Evolutionary conservation across 352 stramenopile species (phyloP).

Genomic region (Bremia lactucae): DNA sequence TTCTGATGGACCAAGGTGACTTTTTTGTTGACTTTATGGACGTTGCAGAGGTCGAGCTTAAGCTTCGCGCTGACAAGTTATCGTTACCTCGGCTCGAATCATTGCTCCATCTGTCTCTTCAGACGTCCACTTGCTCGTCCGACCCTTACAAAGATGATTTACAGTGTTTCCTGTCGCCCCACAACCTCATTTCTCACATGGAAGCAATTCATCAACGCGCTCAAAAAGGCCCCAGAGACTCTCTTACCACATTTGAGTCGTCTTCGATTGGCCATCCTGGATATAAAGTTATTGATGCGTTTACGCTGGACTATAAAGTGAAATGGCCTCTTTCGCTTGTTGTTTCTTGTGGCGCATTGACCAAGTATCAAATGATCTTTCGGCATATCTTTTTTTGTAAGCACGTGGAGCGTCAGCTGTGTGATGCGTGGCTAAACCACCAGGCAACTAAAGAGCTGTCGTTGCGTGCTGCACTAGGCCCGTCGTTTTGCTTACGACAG

Average conservation of each 20-base stretch:
- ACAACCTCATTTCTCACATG: constrained; percentile 88
- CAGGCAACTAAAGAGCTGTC: constrained; percentile 88
- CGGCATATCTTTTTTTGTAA: constrained; percentile 99
- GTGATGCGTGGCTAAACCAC: constrained; percentile 93
- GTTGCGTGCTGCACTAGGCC: constrained; percentile 78
- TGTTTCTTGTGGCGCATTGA: constrained; percentile 87
- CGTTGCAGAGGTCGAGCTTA: constrained; percentile 90
- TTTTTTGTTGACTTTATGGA: constrained; percentile 99
- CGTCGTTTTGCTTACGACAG: constrained; percentile 91
- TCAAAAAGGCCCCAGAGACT: constrained; percentile 53
- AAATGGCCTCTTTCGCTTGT: constrained; percentile 97
- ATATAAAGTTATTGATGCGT: constrained; percentile 91
- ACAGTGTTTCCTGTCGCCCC: constrained; percentile 74
- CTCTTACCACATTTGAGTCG: constrained; percentile 57
- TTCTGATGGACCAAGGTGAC: constrained; percentile 97
- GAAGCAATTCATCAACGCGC: constrained; percentile 85
- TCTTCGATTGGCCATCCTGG: constrained; percentile 60
- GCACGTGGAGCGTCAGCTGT: constrained; percentile 94
- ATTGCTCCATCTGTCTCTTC: constrained; percentile 89
- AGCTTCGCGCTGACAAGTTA: constrained; percentile 77
- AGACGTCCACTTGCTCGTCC: constrained; percentile 85
- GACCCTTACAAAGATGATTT: constrained; percentile 88
- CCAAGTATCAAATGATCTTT: constrained; percentile 99
- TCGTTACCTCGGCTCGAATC: constrained; percentile 87
- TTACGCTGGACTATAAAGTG: constrained; percentile 94